Base-by-base conservation (phyloP, 2,329 filamentous ascomycete genomes). In the Nemania bipapillata region DNA sequence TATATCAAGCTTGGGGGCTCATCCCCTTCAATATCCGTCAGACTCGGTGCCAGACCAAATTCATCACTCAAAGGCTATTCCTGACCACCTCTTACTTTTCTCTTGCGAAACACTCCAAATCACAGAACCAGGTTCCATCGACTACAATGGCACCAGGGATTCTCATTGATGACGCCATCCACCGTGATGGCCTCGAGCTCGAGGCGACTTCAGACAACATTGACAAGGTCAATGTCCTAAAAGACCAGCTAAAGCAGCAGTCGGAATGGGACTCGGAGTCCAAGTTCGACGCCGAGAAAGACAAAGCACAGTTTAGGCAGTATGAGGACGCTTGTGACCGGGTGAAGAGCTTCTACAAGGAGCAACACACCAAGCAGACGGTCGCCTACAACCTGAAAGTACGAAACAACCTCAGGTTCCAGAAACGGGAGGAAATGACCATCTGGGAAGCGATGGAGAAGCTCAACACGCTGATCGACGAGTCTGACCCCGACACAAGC, bases 381-480 rank as follows among this genome's bases (percentile, higher is more conserved):
- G 89, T 93, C 0, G 89, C 92, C 9, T 96, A 94, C 86, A 97
- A 97, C 84, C 86, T 96, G 50, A 89, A 90, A 71, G 92, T 92
- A 15, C 92, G 94, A 63, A 89, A 91, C 74, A 83, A 86, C 63
- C 92, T 93, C 83, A 83, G 89, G 80, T 86, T 85, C 72, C 88
- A 91, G 20, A 77, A 76, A 47, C 82, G 85, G 62, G 89, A 91
- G 17, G 86, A 91, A 80, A 93, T 97, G 92, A 91, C 90, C 70
- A 86, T 97, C 79, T 97, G 93, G 94, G 86, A 96, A 79, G 94
- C 94, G 22, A 96, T 97, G 82, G 92, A 96, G 86, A 94, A 93
- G 81, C 90, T 97, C 77, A 93, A 97, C 86, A 93, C 91, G 0
- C 87, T 97, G 60, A 92, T 97, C 79, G 94, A 97, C 82, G 92